These are phyloP conservation scores for Solanum arcanum DNA, from an alignment of 257 asterid genomes.

Conservation along the genomic window DNA sequence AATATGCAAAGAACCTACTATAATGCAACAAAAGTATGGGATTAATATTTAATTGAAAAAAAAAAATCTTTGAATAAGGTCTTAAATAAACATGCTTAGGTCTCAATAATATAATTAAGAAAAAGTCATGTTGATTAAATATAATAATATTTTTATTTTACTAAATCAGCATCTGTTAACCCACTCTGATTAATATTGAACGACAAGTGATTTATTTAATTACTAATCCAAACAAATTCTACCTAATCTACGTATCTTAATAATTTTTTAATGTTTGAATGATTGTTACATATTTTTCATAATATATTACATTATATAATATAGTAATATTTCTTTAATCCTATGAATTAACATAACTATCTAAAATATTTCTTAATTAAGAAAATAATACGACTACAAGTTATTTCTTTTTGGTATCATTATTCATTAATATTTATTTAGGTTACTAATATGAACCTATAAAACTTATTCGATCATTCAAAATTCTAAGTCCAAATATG, in stretches of 20 bases:
- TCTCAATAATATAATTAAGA: neutral
- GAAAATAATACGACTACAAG: neutral
- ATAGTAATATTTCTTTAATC: neutral
- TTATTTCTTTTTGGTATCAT: neutral
- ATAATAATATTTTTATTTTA: neutral
- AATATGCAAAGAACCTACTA: neutral
- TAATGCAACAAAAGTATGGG: neutral
- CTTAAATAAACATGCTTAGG: neutral
- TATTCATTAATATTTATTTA: neutral
- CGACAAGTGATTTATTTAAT: neutral
- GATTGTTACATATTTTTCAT: neutral
- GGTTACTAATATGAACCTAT: neutral
- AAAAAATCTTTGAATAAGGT: neutral
- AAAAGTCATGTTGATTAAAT: neutral
- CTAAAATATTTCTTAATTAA: neutral
- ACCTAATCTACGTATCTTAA: neutral
- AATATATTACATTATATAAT: neutral
- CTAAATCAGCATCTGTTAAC: neutral
- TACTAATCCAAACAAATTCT: neutral
- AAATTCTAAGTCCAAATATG: neutral
- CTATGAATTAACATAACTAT: neutral
- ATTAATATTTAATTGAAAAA: neutral
- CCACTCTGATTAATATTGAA: neutral
- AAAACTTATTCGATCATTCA: neutral
- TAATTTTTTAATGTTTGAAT: neutral